Conservation (phyloP, 2,329 filamentous ascomycete species). For the Lecanicillium sp. region DNA sequence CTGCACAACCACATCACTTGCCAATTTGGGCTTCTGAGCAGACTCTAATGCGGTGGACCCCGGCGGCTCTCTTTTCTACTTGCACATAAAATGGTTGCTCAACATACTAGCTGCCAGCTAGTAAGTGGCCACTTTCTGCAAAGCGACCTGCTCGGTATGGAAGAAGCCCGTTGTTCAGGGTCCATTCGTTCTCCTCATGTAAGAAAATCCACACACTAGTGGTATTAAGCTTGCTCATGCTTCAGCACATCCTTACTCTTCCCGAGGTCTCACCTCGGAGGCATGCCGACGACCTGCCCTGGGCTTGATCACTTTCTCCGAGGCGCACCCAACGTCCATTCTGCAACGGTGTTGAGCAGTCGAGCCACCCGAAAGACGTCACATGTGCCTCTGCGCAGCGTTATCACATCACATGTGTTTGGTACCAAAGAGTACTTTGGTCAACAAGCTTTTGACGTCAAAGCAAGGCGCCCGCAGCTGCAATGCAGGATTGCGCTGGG, state of each 20-base stretch:
- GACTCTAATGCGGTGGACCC: neutral
- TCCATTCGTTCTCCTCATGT: neutral
- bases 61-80: neutral
- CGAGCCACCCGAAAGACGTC: neutral
- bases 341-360: neutral
- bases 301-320: too few species aligned
- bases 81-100: neutral
- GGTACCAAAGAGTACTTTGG: neutral
- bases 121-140: neutral
- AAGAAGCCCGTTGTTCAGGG: neutral
- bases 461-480: neutral
- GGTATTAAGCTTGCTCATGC: neutral
- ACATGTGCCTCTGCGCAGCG: too few species aligned
- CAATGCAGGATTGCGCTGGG: too few species aligned
- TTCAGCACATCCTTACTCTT: neutral
- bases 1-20: neutral
- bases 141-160: neutral
- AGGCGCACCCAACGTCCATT: neutral
- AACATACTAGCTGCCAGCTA: neutral
- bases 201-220: slow-evolving; percentile 6
- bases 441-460: neutral
- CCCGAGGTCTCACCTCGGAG: neutral
- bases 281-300: neutral
- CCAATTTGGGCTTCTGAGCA: neutral
- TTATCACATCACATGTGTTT: neutral